Conservation (phyloP, 176 grass and related monocot genomes). For the Carex myosuroides region DNA sequence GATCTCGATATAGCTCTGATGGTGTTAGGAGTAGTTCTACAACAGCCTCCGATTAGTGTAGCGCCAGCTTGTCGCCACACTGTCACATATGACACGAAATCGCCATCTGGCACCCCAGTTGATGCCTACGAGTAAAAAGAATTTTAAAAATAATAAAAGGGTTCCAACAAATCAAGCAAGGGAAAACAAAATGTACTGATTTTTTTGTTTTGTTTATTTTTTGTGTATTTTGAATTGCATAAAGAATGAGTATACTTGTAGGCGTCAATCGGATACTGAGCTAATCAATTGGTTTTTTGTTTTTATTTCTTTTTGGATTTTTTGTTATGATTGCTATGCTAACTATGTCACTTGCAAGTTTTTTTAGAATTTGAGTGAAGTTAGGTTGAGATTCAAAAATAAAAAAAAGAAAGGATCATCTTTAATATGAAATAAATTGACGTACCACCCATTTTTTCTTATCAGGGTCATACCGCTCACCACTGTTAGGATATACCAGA, state of each 20-base stretch:
- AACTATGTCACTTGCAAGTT: too few species aligned
- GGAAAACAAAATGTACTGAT: background rate
- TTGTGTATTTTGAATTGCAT: background rate
- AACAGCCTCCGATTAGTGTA: slow-evolving; percentile 67
- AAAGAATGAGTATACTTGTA: too few species aligned
- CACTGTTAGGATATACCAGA: slow-evolving; percentile 87
- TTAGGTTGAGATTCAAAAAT: too few species aligned
- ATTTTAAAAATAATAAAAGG: background rate
- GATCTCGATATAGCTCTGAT: slow-evolving; percentile 62
- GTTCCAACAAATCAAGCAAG: background rate
- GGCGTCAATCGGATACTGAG: too few species aligned
- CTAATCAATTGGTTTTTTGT: too few species aligned
- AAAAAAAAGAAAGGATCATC: too few species aligned
- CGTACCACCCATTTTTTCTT: slow-evolving; percentile 96
- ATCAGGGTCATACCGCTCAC: slow-evolving; percentile 70
- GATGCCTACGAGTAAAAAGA: slow-evolving; percentile 39
- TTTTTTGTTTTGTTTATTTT: background rate
- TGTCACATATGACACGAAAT: slow-evolving; percentile 77
- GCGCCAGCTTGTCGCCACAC: slow-evolving; percentile 77
- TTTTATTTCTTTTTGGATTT: too few species aligned
- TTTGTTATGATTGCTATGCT: too few species aligned
- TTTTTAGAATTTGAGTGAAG: too few species aligned
- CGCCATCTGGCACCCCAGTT: slow-evolving; percentile 67
- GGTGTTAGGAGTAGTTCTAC: slow-evolving; percentile 96
- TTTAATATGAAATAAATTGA: background rate